Evolutionary conservation across 208 protist genomes (phyloP), one percentile per base, ranked within the genome.

Genomic region (Porcisia deanei): DNA sequence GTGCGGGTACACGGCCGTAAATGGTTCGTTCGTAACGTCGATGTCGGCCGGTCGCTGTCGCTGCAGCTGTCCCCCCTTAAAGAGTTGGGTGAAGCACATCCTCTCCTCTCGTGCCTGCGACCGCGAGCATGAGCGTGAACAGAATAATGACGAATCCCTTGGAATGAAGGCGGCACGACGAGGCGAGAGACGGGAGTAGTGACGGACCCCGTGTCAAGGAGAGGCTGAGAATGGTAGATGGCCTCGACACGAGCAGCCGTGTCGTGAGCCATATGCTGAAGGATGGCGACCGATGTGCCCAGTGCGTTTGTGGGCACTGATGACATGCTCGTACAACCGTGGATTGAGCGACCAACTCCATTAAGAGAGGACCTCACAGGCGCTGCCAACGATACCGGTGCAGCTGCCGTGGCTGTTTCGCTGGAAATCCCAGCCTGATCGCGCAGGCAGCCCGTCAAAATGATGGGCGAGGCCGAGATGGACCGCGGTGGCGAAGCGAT

Each of bases 181-280:
- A 34, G 43, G n/a, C 18, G 49, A 10, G 54, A 25, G 5, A 20
- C 30, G 18, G 72, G 57, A 16, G 60, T 53, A 18, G 65, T 30
- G 3, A 25, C 41, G 30, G 47, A 47, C 3, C 57, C 41, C 25
- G 34, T 25, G 1, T 52, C 66, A 12, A 47, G 37, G 4, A 61
- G 72, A 18, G 66, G 59, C 47, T 55, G 57, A 60, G 64, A 37
- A 8, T 45, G 41, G 57, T 52, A 69, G 22, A 65, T 10, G 53
- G 78, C 78, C 67, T 73, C 78, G 30, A 77, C 52, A 2, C 59
- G 78, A 25, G 80, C 80, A 16, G 84, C 84, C 53, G 84, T 88
- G 65, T 88, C 85, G 2, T 77, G 45, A 0, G 86, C 83, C 86
- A 90, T 90, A 73, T 70, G 79, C 65, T 88, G 75, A 22, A 90